A percentile compares a stretch with the other conserved stretches of the same genome.
Conservation (phyloP, 345 rosid genomes). For the Melaleuca quinquenervia region DNA sequence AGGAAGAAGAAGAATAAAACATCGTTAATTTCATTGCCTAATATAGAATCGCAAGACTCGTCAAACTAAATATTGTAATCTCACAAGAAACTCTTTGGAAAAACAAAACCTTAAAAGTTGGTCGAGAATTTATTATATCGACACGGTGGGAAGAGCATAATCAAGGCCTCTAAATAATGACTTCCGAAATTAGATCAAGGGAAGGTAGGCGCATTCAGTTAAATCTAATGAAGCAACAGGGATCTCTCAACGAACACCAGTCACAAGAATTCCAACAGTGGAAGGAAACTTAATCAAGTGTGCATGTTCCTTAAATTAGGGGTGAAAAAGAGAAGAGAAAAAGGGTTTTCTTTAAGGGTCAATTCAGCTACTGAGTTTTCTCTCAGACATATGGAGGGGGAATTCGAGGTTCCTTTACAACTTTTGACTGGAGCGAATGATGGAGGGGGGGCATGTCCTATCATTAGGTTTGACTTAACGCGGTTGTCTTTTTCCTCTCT, state of each 20-base stretch:
- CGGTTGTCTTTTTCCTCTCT: neutral
- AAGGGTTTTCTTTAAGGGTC: neutral
- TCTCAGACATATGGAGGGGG: neutral
- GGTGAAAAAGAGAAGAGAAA: neutral
- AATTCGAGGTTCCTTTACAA: neutral
- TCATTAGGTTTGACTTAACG: neutral
- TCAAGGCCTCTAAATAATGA: rapidly evolving
- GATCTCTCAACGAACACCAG: neutral
- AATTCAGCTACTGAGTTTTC: neutral
- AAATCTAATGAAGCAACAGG: neutral
- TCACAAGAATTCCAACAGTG: neutral
- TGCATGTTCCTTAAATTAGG: neutral
- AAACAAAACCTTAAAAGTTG: neutral
- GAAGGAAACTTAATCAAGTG: neutral
- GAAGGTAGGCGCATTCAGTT: neutral
- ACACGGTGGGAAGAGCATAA: rapidly evolving
- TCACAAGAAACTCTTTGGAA: rapidly evolving
- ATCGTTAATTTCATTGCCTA: neutral
- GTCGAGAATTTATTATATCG: neutral
- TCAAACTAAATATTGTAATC: rapidly evolving
- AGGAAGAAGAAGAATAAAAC: neutral
- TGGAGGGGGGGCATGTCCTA: neutral
- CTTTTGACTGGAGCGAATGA: neutral
- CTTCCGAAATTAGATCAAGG: neutral
- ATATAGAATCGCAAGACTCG: rapidly evolving